Percentiles rank a stretch among this genome's conserved stretches.
phyloP scores from a whole-genome alignment of 805 yeast species.

The Kazachstania taianensis region DNA sequence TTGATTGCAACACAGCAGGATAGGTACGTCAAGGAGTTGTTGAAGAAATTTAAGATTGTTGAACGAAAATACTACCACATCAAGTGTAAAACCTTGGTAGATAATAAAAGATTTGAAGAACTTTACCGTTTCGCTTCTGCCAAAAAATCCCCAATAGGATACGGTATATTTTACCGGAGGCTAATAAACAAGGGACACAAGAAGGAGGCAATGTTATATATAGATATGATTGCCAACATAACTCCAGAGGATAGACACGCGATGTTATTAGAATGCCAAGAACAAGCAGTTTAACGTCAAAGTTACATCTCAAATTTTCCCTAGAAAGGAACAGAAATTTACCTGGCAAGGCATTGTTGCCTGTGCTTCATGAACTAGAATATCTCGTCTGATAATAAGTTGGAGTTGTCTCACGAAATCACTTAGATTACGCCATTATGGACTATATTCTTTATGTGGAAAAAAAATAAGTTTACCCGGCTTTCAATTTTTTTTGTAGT shows the following conservation, averaged over 20 bases:
- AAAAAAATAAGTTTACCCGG: constrained; percentile 3
- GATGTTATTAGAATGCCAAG: constrained; percentile 38
- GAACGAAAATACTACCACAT: constrained; percentile 49
- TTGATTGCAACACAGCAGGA: constrained; percentile 41
- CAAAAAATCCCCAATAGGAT: constrained; percentile 62
- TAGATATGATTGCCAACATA: constrained; percentile 40
- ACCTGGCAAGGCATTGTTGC: too few species aligned
- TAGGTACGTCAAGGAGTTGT: constrained; percentile 37
- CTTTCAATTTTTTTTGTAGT: neutral
- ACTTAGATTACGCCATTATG: too few species aligned
- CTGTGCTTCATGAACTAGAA: too few species aligned
- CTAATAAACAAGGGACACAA: constrained; percentile 45
- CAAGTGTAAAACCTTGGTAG: constrained; percentile 39
- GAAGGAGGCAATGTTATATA: constrained; percentile 50
- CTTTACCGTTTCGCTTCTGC: constrained; percentile 42
- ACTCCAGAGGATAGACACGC: constrained; percentile 38
- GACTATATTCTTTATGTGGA: too few species aligned
- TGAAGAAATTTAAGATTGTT: constrained; percentile 44
- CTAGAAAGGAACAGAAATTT: too few species aligned
- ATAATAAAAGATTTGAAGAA: constrained; percentile 43
- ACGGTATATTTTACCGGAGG: constrained; percentile 49
- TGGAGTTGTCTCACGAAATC: too few species aligned
- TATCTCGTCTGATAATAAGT: too few species aligned
- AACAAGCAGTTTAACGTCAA: too few species aligned
- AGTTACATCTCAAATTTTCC: too few species aligned